Evolutionary conservation across 2,329 filamentous ascomycete species (phyloP).

Genomic region (Aspergillus quadricinctus): DNA sequence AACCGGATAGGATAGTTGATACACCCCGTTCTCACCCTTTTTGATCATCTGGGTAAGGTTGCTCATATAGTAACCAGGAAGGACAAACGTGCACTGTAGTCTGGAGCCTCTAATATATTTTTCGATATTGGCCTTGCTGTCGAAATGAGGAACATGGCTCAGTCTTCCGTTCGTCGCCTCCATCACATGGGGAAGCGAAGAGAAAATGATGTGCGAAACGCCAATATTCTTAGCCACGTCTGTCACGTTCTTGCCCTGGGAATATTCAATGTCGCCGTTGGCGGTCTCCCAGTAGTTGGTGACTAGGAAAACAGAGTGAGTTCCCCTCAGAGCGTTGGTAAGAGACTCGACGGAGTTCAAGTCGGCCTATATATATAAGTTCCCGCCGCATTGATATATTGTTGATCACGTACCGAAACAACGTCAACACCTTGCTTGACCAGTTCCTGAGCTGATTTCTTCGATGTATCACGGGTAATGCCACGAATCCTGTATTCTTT

Average conservation of each 20-base stretch:
- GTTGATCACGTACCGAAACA: slow-evolving; percentile 21
- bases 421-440: slow-evolving; percentile 29
- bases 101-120: slow-evolving; percentile 33
- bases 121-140: slow-evolving; percentile 39
- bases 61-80: slow-evolving; percentile 43
- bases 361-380: slow-evolving; percentile 31
- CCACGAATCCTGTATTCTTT: slow-evolving; percentile 47
- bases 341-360: slow-evolving; percentile 38
- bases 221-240: slow-evolving; percentile 34
- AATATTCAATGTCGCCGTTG: slow-evolving; percentile 20
- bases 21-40: slow-evolving; percentile 21
- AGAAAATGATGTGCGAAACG: slow-evolving; percentile 40
- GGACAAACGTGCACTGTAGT: slow-evolving; percentile 38
- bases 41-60: slow-evolving; percentile 33
- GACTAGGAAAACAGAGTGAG: slow-evolving; percentile 48
- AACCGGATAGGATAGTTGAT: slow-evolving; percentile 23
- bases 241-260: slow-evolving; percentile 36
- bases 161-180: slow-evolving; percentile 33
- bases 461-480: slow-evolving; percentile 45
- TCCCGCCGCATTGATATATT: background rate
- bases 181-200: slow-evolving; percentile 30
- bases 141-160: slow-evolving; percentile 36
- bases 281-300: slow-evolving; percentile 39
- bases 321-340: slow-evolving; percentile 38
- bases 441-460: slow-evolving; percentile 26